Evolutionary conservation across 805 yeast genomes (phyloP), one percentile per base, ranked within the genome.

Genomic region (Lachancea dasiensis): DNA sequence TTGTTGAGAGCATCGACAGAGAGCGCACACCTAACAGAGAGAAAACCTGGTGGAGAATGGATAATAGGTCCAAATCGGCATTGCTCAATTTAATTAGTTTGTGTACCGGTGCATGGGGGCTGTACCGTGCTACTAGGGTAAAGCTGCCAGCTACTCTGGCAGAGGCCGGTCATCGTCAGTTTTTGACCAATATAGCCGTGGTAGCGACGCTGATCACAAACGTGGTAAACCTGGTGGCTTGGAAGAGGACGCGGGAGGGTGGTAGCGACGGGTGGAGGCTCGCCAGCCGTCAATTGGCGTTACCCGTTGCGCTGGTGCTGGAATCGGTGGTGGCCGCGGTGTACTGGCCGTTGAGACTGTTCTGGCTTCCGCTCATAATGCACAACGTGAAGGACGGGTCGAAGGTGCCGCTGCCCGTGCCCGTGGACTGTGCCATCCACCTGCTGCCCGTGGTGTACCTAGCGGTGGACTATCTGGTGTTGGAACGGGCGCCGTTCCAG

Each of bases 121-220:
- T 58, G n/a, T 44, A 43, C 35, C 32, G 39, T n/a, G 57, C 60
- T 23, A 39, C 58, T 4, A 19, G 31, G 10, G 42, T 61, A 9
- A 30, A 51, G 10, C 58, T 82, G 18, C 86, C 87, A 1, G 63
- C 59, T 1, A 63, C 59, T 25, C 57, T 81, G 19, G 63, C 51
- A 2, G 56, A 61, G 16, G 90, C 79, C 1, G 90, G 90, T 2
- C 82, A 75, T 40, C 71, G 70, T 60, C 90, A 83, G 52, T 83
- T 83, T 53, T 64, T 82, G 35, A 83, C 92, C 3, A 81, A 80
- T 52, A 50, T 81, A n/a, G 72, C 81, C 6, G 65, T 80, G 22
- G 50, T 60, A 1, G 51, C 70, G 13, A 70, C 83, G 2, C 46
- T 75, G 7, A 40, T 69, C 30, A 68, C 70, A 43, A 68, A 65